These are phyloP conservation scores for Xylariaceae sp. DNA, from an alignment of 2,329 filamentous ascomycete genomes.

Conservation along the genomic window DNA sequence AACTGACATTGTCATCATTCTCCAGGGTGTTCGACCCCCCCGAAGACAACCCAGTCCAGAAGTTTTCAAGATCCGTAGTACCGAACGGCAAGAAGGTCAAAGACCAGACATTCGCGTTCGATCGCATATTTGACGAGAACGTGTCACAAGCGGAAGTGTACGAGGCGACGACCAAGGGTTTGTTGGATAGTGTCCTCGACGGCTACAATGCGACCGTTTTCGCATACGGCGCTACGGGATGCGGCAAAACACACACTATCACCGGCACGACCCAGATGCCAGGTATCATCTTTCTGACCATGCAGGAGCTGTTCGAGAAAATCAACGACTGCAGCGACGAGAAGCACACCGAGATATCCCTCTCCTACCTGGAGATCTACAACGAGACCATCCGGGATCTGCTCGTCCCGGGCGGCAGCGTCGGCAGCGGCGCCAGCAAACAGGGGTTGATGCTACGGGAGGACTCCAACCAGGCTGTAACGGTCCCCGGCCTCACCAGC, in stretches of 20 bases:
- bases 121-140: slow-evolving; percentile 94
- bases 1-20: not conserved
- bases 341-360: slow-evolving; percentile 82
- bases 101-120: slow-evolving; percentile 96
- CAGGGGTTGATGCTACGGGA: slow-evolving; percentile 86
- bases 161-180: slow-evolving; percentile 80
- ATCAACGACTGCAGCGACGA: slow-evolving; percentile 82
- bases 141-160: slow-evolving; percentile 90
- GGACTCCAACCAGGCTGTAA: slow-evolving; percentile 89
- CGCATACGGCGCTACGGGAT: slow-evolving; percentile 95
- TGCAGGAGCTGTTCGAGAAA: slow-evolving; percentile 98
- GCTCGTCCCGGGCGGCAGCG: slow-evolving; percentile 73
- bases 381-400: slow-evolving; percentile 98
- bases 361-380: slow-evolving; percentile 98
- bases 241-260: slow-evolving; percentile 98
- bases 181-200: slow-evolving; percentile 93
- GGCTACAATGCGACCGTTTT: slow-evolving; percentile 99
- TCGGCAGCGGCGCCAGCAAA: too few species aligned
- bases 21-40: slow-evolving; percentile 91
- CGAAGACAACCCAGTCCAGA: slow-evolving; percentile 87
- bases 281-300: slow-evolving; percentile 97
- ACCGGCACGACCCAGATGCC: slow-evolving; percentile 87
- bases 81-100: slow-evolving; percentile 88
- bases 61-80: slow-evolving; percentile 77
- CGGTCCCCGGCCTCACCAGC: slow-evolving; percentile 84